A percentile compares a stretch with the other conserved stretches of the same genome.
phyloP scores from a whole-genome alignment of 805 yeast genomes.

The Myxozyma geophila region DNA sequence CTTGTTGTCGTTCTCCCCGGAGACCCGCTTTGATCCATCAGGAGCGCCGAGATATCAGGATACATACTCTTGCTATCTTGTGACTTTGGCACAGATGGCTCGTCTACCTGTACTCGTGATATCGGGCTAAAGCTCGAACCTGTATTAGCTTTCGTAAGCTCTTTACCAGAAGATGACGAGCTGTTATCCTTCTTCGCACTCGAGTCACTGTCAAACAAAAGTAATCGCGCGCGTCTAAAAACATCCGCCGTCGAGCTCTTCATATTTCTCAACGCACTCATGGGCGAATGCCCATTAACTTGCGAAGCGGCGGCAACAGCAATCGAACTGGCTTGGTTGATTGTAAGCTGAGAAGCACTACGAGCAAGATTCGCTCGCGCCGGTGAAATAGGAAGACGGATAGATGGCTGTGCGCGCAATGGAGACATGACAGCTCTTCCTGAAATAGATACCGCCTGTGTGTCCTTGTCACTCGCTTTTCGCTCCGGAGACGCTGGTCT shows the following conservation, averaged over 20 bases:
- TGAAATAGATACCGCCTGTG: neutral
- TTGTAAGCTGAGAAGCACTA: conserved; percentile 14
- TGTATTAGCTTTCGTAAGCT: neutral
- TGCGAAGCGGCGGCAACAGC: conserved; percentile 16
- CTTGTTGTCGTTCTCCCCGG: conserved; percentile 3
- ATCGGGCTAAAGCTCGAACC: neutral
- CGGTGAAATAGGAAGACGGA: conserved; percentile 6
- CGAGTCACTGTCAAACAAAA: conserved; percentile 23
- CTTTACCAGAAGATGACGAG: neutral
- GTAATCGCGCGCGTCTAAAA: conserved; percentile 30
- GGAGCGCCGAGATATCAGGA: conserved; percentile 24
- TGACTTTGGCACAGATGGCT: neutral
- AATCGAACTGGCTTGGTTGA: conserved; percentile 14
- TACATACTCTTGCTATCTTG: conserved; percentile 12
- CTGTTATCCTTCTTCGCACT: neutral
- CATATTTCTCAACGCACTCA: conserved; percentile 26
- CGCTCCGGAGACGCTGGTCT: conserved; percentile 20
- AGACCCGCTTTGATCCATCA: conserved; percentile 11
- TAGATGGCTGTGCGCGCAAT: conserved; percentile 8
- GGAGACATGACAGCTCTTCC: neutral
- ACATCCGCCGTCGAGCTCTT: conserved; percentile 35
- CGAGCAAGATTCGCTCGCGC: conserved; percentile 1
- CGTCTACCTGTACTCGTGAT: neutral
- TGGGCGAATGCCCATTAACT: conserved; percentile 24
- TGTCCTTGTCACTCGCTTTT: neutral